Evolutionary conservation across 2,329 filamentous ascomycete species (phyloP).

Genomic region (Colletotrichum coccodes): DNA sequence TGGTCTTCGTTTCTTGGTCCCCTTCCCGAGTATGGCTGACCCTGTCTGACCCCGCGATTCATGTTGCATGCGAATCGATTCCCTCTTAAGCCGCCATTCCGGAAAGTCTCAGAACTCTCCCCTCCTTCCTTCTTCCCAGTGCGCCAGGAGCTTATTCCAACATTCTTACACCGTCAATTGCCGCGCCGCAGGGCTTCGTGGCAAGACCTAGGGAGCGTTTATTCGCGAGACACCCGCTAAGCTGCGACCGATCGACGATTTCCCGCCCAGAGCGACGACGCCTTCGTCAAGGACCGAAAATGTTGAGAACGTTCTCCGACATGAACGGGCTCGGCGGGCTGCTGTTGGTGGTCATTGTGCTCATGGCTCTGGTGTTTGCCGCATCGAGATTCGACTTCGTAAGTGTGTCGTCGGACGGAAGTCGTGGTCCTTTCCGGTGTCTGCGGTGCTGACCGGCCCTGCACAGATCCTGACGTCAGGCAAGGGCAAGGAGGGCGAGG

Average conservation of each 20-base stretch:
- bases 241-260: not conserved
- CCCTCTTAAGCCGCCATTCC: not conserved
- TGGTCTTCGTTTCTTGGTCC: not conserved
- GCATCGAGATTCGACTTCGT: conserved; percentile 32
- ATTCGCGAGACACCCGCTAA: not conserved
- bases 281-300: not conserved
- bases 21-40: conserved; percentile 4
- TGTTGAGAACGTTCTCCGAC: conserved; percentile 31
- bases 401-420: not conserved
- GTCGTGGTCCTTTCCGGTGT: not conserved
- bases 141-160: conserved; percentile 1
- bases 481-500: conserved; percentile 17
- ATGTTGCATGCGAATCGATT: conserved; percentile 2
- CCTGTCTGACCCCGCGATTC: conserved; percentile 24
- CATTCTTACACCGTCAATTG: not conserved
- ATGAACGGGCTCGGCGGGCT: conserved; percentile 20
- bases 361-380: conserved; percentile 28
- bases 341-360: conserved; percentile 26
- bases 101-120: not conserved
- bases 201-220: not conserved
- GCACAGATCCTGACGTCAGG: conserved; percentile 29
- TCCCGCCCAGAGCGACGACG: not conserved
- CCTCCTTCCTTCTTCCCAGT: not conserved
- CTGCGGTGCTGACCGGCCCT: not conserved
- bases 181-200: not conserved